Percentiles rank a stretch among this genome's conserved stretches.
Evolutionary conservation across 768 basidiomycete genomes (phyloP).

Genomic region (Terana coerulea): DNA sequence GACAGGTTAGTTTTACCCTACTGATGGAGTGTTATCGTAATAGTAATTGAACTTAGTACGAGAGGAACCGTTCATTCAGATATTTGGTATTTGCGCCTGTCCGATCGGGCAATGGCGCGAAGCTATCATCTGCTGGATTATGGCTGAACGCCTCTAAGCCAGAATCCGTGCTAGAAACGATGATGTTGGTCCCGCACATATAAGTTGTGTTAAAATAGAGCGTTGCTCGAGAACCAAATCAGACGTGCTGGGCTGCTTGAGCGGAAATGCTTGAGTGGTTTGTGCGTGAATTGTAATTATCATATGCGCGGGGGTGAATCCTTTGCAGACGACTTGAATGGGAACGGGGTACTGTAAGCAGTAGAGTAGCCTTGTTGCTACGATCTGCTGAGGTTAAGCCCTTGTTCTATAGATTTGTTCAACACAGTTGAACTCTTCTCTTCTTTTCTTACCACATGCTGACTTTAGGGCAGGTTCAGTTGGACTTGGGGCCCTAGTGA

Average conservation of each 20-base stretch:
- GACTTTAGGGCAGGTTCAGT: constrained; percentile 39
- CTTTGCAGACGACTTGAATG: constrained; percentile 71
- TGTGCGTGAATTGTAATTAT: constrained; percentile 50
- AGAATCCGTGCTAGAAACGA: constrained; percentile 77
- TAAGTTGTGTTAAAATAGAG: constrained; percentile 63
- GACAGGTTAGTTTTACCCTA: constrained; percentile 87
- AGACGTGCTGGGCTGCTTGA: constrained; percentile 24
- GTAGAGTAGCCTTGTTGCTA: constrained; percentile 79
- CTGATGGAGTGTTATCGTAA: constrained; percentile 73
- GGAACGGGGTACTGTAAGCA: constrained; percentile 72
- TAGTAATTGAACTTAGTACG: constrained; percentile 79
- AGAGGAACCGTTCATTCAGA: constrained; percentile 82
- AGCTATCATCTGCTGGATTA: constrained; percentile 83
- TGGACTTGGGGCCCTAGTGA: constrained; percentile 13
- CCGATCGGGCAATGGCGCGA: constrained; percentile 75
- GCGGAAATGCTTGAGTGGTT: background rate
- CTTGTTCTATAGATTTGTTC: constrained; percentile 68
- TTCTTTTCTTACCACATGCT: constrained; percentile 25
- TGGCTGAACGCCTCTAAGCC: constrained; percentile 83
- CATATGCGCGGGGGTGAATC: constrained; percentile 64
- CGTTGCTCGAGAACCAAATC: constrained; percentile 21
- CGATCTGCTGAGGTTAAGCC: constrained; percentile 76
- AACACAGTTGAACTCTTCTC: constrained; percentile 42
- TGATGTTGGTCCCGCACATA: constrained; percentile 48
- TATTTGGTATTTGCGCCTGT: constrained; percentile 80